Conservation (phyloP, 768 basidiomycete species). For the Russula abietina region DNA sequence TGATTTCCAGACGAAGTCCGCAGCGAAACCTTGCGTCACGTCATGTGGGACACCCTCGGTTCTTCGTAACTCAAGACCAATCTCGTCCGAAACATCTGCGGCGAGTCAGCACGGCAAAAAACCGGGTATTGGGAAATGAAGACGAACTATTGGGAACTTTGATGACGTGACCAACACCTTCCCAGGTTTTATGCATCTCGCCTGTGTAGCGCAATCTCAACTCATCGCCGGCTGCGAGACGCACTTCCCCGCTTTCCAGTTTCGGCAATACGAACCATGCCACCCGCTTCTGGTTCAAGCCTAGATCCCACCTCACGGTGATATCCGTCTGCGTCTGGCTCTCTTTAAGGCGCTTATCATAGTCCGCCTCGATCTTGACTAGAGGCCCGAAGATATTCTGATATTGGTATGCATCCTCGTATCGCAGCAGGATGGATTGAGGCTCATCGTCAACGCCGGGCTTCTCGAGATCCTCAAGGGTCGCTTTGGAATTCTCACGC, state of each 20-base stretch:
- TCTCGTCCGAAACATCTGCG: slow-evolving; percentile 96
- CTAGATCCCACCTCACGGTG: slow-evolving; percentile 93
- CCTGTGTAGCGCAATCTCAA: slow-evolving; percentile 84
- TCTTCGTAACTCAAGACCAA: slow-evolving; percentile 84
- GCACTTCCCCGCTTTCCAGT: slow-evolving; percentile 95
- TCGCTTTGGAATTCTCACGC: slow-evolving; percentile 93
- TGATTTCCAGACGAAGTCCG: slow-evolving; percentile 99
- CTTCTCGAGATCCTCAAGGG: slow-evolving; percentile 93
- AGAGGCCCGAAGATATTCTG: slow-evolving; percentile 99
- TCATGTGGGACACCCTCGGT: slow-evolving; percentile 93
- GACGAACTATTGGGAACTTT: slow-evolving; percentile 96
- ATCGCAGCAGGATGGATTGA: slow-evolving; percentile 80
- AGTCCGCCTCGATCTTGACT: slow-evolving; percentile 99
- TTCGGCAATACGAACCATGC: slow-evolving; percentile 97
- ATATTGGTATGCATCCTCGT: slow-evolving; percentile 99
- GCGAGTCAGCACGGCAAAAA: slow-evolving; percentile 15
- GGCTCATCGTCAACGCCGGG: slow-evolving; percentile 98
- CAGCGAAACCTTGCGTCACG: slow-evolving; percentile 89
- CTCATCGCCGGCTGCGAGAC: slow-evolving; percentile 95
- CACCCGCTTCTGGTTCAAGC: slow-evolving; percentile 97
- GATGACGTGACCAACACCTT: slow-evolving; percentile 96
- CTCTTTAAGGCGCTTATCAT: slow-evolving; percentile 96
- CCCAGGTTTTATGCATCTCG: slow-evolving; percentile 89
- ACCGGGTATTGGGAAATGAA: background rate
- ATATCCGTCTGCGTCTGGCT: slow-evolving; percentile 98